These are phyloP conservation scores for Amylostereum areolatum DNA, from an alignment of 1,284 basidiomycete genomes.

Conservation along the genomic window DNA sequence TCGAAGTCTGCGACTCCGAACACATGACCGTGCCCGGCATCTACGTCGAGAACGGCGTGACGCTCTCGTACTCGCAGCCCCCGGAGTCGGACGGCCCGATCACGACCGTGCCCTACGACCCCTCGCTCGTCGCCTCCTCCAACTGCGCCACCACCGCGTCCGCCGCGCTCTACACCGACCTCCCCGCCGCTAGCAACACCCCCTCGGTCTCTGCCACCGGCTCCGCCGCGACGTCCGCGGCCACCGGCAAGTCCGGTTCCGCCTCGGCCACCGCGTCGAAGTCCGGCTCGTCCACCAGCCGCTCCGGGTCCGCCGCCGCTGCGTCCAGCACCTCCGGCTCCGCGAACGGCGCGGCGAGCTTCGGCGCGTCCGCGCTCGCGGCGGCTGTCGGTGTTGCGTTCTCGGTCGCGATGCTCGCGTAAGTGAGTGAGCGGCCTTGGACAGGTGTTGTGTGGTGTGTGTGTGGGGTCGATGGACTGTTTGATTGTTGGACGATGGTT, in stretches of 20 bases:
- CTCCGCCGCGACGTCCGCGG: neutral
- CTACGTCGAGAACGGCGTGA: neutral
- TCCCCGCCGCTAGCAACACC: conserved; percentile 27
- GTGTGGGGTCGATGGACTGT: no score
- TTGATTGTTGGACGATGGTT: no score
- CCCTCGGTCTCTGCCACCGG: conserved; percentile 17
- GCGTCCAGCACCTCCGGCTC: neutral
- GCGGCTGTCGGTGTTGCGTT: neutral
- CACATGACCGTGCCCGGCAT: conserved; percentile 40
- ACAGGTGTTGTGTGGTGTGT: no score
- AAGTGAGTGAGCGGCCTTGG: no score
- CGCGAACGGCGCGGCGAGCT: neutral
- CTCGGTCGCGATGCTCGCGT: neutral
- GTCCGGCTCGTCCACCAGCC: neutral
- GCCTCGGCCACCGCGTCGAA: neutral
- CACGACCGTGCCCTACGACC: conserved; percentile 53
- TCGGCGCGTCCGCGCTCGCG: neutral
- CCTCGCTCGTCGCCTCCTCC: conserved; percentile 52
- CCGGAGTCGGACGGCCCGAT: conserved; percentile 53
- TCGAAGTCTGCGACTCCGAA: conserved; percentile 49
- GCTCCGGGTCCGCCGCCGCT: neutral
- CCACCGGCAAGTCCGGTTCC: neutral
- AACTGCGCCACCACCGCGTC: conserved; percentile 58
- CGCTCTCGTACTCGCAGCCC: conserved; percentile 49
- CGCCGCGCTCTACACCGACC: conserved; percentile 41